Evolutionary conservation across 2,329 filamentous ascomycete genomes (phyloP).

Genomic region (Penicillium sp.): DNA sequence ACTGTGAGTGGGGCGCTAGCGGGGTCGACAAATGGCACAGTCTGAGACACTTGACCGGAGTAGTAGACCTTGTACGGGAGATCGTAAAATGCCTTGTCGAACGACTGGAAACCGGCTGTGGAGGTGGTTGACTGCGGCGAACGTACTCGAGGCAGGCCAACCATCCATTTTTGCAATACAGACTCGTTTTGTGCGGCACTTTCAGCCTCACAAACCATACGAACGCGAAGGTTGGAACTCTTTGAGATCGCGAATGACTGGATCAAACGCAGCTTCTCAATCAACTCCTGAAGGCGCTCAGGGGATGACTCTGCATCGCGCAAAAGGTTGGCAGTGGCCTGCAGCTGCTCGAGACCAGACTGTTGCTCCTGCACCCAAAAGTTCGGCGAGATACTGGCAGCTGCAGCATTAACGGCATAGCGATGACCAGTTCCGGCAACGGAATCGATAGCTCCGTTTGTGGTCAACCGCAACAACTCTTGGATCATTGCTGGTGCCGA

Average conservation of each 20-base stretch:
- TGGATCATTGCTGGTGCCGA: conserved; percentile 79
- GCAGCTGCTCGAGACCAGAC: conserved; percentile 86
- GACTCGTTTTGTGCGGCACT: conserved; percentile 68
- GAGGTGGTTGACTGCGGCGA: conserved; percentile 34
- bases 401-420: conserved; percentile 80
- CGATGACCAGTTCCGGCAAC: conserved; percentile 88
- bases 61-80: conserved; percentile 98
- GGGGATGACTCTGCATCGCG: conserved; percentile 66
- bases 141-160: conserved; percentile 53
- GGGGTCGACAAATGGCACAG: conserved; percentile 75
- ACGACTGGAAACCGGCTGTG: conserved; percentile 34
- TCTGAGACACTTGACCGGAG: conserved; percentile 76
- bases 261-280: conserved; percentile 80
- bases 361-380: conserved; percentile 78
- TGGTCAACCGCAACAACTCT: conserved; percentile 80
- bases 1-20: conserved; percentile 81
- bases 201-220: conserved; percentile 80
- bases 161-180: conserved; percentile 70
- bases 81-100: conserved; percentile 79
- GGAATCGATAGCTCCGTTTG: conserved; percentile 86
- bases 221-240: conserved; percentile 68
- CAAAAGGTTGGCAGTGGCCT: conserved; percentile 73
- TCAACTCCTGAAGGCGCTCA: conserved; percentile 71
- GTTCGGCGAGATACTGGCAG: conserved; percentile 71
- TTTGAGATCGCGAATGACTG: conserved; percentile 74